phyloP scores from a whole-genome alignment of 2,329 filamentous ascomycete species.

The Rachicladosporium sp. region DNA sequence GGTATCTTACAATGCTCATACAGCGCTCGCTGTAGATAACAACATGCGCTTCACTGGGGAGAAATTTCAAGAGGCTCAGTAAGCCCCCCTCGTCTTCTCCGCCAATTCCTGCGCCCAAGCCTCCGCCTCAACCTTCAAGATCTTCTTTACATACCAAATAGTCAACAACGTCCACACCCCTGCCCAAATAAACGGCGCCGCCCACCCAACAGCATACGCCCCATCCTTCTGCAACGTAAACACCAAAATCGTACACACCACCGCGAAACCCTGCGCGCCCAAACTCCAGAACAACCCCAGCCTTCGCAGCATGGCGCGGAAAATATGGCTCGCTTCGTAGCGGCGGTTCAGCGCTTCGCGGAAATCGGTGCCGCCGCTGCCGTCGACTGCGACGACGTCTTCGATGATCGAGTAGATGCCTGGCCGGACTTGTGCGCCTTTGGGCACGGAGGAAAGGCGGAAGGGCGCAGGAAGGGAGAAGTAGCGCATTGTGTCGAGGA shows the following conservation, averaged over 20 bases:
- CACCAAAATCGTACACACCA: conserved; percentile 31
- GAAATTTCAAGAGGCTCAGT: too few relatives aligned
- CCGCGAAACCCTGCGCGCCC: conserved; percentile 29
- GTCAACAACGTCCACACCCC: conserved; percentile 35
- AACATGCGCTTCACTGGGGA: too few relatives aligned
- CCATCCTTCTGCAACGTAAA: conserved; percentile 36
- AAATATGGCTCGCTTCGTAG: conserved; percentile 41
- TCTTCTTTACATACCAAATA: conserved; percentile 32
- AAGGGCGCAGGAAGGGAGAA: conserved; percentile 35
- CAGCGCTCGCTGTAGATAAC: too few relatives aligned
- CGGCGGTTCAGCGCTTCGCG: conserved; percentile 39
- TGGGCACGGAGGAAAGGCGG: conserved; percentile 41
- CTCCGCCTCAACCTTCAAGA: conserved; percentile 21
- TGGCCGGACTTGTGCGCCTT: conserved; percentile 38
- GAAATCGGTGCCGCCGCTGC: conserved; percentile 40
- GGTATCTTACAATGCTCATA: too few relatives aligned
- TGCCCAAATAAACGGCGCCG: conserved; percentile 38
- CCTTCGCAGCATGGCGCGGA: conserved; percentile 41
- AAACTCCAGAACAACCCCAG: conserved; percentile 42
- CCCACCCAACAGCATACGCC: conserved; percentile 39
- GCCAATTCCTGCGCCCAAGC: conserved; percentile 24
- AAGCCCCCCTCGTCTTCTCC: conserved; percentile 9
- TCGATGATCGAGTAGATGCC: conserved; percentile 44
- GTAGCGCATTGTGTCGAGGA: conserved; percentile 37
- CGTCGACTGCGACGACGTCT: conserved; percentile 42